These are phyloP conservation scores for Apiotrichum veenhuisii DNA, from an alignment of 1,284 basidiomycete species.

Conservation along the genomic window DNA sequence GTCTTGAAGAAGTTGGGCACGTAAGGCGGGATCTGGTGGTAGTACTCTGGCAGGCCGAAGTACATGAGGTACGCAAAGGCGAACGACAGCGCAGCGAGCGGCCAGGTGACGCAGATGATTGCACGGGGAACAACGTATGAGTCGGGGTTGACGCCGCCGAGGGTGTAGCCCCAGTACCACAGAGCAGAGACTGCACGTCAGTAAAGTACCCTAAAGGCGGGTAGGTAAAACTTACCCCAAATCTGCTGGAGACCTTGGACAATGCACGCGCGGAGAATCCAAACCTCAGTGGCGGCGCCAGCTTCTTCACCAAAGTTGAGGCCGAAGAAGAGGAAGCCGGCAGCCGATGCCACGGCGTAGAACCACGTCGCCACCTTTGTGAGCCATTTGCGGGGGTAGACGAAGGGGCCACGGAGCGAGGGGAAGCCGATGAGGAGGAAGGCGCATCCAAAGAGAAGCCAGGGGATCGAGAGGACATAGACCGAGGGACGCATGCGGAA, in stretches of 20 bases:
- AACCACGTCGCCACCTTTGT: conserved; percentile 75
- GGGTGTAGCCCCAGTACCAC: conserved; percentile 87
- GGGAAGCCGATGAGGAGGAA: conserved; percentile 87
- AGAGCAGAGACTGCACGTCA: conserved; percentile 61
- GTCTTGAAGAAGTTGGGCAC: conserved; percentile 86
- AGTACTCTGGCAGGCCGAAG: conserved; percentile 69
- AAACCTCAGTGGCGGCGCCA: conserved; percentile 85
- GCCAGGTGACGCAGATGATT: conserved; percentile 74
- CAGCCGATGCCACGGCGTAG: conserved; percentile 83
- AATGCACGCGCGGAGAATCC: conserved; percentile 81
- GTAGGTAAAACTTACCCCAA: conserved; percentile 53
- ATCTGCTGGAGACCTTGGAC: conserved; percentile 90
- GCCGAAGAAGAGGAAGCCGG: conserved; percentile 86
- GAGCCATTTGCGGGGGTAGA: conserved; percentile 61
- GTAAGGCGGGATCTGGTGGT: conserved; percentile 69
- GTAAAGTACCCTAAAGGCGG: not conserved
- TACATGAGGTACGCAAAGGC: conserved; percentile 75
- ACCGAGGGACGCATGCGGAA: conserved; percentile 84
- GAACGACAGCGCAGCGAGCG: conserved; percentile 67
- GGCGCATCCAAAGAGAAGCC: conserved; percentile 81
- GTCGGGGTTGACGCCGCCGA: conserved; percentile 55
- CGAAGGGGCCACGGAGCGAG: conserved; percentile 64
- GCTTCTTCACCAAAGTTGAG: conserved; percentile 95
- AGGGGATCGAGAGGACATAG: conserved; percentile 77
- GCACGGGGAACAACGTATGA: conserved; percentile 40